phyloP scores from a whole-genome alignment of 768 basidiomycete species.

The Russula abietina region DNA sequence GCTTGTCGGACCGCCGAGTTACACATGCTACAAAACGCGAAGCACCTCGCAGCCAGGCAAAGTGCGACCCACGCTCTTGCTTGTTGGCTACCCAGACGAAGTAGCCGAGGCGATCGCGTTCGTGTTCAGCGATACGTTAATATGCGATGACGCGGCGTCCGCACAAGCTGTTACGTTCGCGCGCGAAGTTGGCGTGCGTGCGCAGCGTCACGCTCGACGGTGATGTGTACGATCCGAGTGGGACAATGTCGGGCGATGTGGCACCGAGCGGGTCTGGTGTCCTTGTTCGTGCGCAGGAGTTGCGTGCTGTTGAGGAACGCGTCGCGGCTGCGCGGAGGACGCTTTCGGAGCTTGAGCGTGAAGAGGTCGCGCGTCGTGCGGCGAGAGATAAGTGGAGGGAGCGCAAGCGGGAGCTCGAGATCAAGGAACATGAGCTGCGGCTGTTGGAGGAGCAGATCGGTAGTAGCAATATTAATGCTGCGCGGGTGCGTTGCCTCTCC shows the following conservation, averaged over 20 bases:
- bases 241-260: conserved; percentile 87
- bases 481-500: conserved; percentile 51
- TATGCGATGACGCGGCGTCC: conserved; percentile 82
- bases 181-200: conserved; percentile 51
- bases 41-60: conserved; percentile 69
- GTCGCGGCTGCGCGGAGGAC: conserved; percentile 44
- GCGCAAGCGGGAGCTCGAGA: conserved; percentile 65
- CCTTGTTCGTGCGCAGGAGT: conserved; percentile 77
- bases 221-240: conserved; percentile 94
- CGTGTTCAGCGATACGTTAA: conserved; percentile 89
- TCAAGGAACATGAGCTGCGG: conserved; percentile 82
- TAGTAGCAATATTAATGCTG: conserved; percentile 86
- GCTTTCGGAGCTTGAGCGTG: conserved; percentile 48
- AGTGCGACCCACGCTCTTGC: conserved; percentile 80
- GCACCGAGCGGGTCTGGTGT: conserved; percentile 70
- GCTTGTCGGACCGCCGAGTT: too few species aligned
- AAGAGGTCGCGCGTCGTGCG: conserved; percentile 46
- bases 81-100: conserved; percentile 76
- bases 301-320: conserved; percentile 60
- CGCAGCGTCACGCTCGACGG: conserved; percentile 91
- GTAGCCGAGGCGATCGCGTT: conserved; percentile 86
- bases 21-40: conserved; percentile 63
- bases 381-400: conserved; percentile 57
- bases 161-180: conserved; percentile 88
- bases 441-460: conserved; percentile 79